Evolutionary conservation across 2,329 filamentous ascomycete species (phyloP), one percentile per base, ranked within the genome.

Genomic region (Gaeumannomyces tritici): DNA sequence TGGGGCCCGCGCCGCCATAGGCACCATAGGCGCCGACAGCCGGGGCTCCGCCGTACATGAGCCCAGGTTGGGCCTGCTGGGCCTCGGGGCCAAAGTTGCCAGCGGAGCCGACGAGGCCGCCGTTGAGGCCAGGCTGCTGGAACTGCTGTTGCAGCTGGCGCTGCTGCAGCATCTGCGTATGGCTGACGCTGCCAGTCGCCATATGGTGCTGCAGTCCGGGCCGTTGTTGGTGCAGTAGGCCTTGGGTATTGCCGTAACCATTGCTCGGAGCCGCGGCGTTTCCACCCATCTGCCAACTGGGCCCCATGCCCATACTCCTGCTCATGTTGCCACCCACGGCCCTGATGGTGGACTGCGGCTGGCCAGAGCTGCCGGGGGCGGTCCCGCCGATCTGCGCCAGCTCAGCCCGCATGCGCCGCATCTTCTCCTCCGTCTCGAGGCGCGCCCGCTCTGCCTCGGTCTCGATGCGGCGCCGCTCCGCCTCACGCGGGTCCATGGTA

Each of bases 341-440:
- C 12, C 68, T 69, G 13, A 82, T 64, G 18, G 66, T 73, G 47
- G 47, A 21, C 27, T 24, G 29, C 47, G 18, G 47, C 59, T 15
- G 51, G 26, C 24, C 28, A 35, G 59, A 27, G 29, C 59, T 61
- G 58, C 13, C 33, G 21, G 42, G 42, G 42, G 42, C 42, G 9
- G 42, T 51, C 42, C 42, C 42, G 21, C 42, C 42, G n/a, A 51
- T 9, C 2, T 73, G 72, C 1, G 82, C 80, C 76, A 84, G 80
- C 68, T 83, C 80, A 31, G 70, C 72, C 54, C 81, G 73, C 63
- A 83, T 69, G 1, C 74, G 75, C 3, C 78, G 75, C 74, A 85
- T 73, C 70, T 78, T 82, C 61, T 73, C 74, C 0, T 83, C 77
- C 35, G 77, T 76, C 7, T 80, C 78, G 47, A 70, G 70, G 13